Evolutionary conservation across 2,329 filamentous ascomycete species (phyloP), one percentile per base, ranked within the genome.

Genomic region (Fusarium denticulatum): DNA sequence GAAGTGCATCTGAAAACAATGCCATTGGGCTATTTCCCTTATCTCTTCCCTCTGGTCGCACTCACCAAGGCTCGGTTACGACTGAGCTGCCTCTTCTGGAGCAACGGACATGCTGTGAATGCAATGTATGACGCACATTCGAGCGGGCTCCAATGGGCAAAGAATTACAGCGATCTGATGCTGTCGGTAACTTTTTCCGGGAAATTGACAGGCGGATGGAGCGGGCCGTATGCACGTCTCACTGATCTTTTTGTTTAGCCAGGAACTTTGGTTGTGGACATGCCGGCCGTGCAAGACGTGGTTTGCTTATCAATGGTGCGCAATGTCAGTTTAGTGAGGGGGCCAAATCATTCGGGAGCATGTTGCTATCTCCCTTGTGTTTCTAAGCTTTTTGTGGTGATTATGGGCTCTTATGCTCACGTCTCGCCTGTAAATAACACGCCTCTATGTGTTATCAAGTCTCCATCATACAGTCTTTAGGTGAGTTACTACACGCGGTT

Each of bases 131-230:
- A 53, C n/a, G 13, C 57, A 53, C 45, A 5, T 53, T 14, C 24
- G 20, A 22, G 45, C 22, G 45, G 45, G 34, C 46, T 24, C 45
- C 56, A 59, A 59, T 59, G 6, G 10, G 5, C 18, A 22, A 20
- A 8, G 0, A 6, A 10, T 11, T 9, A 2, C 15, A 50, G 15
- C 22, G 20, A 22, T 22, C 1, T 5, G 13, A 30, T 4, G 10
- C 26, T 53, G 34, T 18, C 16, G 12, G 18, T n/a, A 37, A 43
- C 30, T 20, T 22, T 22, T n/a, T 37, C 6, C 22, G 16, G 42
- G 24, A 50, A 5, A 11, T n/a, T 20, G 3, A 6, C 1, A 37
- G 32, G 18, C 26, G 10, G 46, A 22, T 40, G 45, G 1, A 37
- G 20, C 45, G 45, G 45, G 16, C 45, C 45, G 34, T 7, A 60